Evolutionary conservation across 306 rosid species (phyloP).

Genomic region (Betula pendula): DNA sequence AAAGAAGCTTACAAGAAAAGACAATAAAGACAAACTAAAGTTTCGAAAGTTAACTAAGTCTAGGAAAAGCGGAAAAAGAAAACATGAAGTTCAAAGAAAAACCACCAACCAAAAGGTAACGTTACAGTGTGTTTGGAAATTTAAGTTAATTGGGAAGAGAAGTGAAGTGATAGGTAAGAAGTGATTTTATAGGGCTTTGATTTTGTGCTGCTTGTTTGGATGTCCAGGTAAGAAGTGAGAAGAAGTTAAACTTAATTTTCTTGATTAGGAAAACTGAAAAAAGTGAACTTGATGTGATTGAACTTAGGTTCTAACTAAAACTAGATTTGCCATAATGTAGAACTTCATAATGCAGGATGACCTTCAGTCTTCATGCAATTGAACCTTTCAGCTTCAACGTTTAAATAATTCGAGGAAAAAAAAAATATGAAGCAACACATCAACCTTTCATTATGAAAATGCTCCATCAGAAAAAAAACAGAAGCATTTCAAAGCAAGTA

Average conservation of each 20-base stretch:
- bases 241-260: background rate
- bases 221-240: background rate
- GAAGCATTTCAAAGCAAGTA: constrained; percentile 11
- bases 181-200: background rate
- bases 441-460: constrained; percentile 15
- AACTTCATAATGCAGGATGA: background rate
- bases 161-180: background rate
- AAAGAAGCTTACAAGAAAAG: background rate
- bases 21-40: background rate
- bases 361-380: background rate
- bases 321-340: background rate
- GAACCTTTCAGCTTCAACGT: background rate
- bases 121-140: background rate
- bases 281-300: background rate
- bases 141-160: background rate
- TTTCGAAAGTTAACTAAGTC: background rate
- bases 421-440: background rate
- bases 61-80: background rate
- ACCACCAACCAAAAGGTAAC: background rate
- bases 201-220: background rate
- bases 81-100: background rate
- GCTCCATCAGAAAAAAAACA: background rate
- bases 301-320: background rate
- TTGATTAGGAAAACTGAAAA: background rate
- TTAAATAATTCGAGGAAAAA: background rate